Evolutionary conservation across 2,329 filamentous ascomycete species (phyloP), one percentile per base, ranked within the genome.

Genomic region (Aspergillus tanneri): DNA sequence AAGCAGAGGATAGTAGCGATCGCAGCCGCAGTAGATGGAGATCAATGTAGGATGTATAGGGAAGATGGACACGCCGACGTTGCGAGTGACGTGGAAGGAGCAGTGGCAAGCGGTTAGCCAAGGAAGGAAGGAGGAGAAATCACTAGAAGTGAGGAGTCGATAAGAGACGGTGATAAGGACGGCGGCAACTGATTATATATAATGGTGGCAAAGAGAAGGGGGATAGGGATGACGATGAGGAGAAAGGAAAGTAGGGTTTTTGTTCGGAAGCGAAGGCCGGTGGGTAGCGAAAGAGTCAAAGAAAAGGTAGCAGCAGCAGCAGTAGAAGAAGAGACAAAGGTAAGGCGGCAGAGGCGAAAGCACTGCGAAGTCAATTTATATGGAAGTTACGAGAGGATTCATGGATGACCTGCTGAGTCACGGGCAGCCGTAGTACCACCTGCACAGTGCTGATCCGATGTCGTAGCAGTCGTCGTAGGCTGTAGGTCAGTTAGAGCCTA

Each of bases 321-420:
- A n/a, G n/a, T n/a, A 36, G 27, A 49, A 47, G 28, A 42, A 44
- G 45, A 38, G 43, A 28, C 47, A 40, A 32, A 30, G 38, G 32
- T 21, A 39, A 48, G 32, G 21, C 23, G 49, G 30, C 34, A 22
- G 43, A 39, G 55, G 55, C 50, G 47, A 56, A 45, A 55, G 44
- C 28, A 51, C 44, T 49, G 47, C 41, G 42, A 58, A 58, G 55
- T 56, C 55, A 58, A 58, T 58, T 58, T 58, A 58, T 56, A 56
- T 38, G 47, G 52, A 49, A 27, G 46, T 27, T 22, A 34, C 25
- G 30, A 30, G 41, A 32, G 46, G 30, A 47, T 49, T 52, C 49
- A 49, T 49, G 44, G 43, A 47, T 43, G 45, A 25, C 47, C 40
- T 49, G 53, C 53, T 55, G 53, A 53, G 47, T 53, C 53, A 55